Conservation (phyloP, 179 eudicot species). For the Silene noctiflora region DNA sequence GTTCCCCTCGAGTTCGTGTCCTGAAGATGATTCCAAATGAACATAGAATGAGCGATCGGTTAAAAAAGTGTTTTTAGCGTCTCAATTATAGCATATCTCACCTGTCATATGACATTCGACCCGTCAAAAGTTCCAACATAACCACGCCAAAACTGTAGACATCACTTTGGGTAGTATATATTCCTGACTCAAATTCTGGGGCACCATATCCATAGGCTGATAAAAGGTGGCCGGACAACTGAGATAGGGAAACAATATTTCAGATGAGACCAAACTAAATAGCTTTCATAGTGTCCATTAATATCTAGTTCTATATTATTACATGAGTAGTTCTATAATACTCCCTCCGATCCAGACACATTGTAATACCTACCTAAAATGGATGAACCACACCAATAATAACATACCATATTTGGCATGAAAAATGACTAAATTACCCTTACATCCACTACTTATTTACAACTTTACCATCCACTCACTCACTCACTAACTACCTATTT, state of each 20-base stretch:
- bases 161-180: conserved; percentile 76
- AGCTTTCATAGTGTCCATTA: background rate
- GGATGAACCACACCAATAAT: too few species aligned
- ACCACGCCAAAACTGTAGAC: conserved; percentile 88
- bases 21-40: conserved; percentile 28
- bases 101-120: conserved; percentile 92
- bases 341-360: too few species aligned
- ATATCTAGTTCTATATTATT: background rate
- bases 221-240: conserved; percentile 85
- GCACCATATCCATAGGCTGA: conserved; percentile 93
- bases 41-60: background rate
- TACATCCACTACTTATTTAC: too few species aligned
- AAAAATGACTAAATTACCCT: too few species aligned
- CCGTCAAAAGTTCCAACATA: conserved; percentile 59
- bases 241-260: conserved; percentile 28
- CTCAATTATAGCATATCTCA: conserved; percentile 22
- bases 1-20: conserved; percentile 67
- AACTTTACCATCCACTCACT: too few species aligned
- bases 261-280: background rate
- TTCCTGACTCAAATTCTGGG: conserved; percentile 92
- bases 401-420: too few species aligned
- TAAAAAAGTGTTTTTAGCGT: background rate
- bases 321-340: background rate
- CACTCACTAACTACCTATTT: too few species aligned
- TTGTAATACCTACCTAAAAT: too few species aligned